Evolutionary conservation across 148 eudicot genomes (phyloP), one percentile per base, ranked within the genome.

Genomic region (Hydrangea macrophylla): DNA sequence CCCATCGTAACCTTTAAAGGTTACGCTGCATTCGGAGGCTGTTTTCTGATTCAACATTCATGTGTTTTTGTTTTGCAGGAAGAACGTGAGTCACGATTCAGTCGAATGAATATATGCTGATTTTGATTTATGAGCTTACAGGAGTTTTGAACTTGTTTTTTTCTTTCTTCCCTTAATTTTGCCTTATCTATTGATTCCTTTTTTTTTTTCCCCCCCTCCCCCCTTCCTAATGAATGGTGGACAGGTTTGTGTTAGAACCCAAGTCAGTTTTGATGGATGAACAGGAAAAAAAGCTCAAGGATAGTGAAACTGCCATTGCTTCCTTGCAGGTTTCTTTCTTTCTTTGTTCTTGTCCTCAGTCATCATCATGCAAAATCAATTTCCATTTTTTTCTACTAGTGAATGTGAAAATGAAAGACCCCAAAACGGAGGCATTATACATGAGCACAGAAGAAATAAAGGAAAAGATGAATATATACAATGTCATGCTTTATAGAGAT

Each of bases 231-330:
- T 57, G 56, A 55, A 60, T 56, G 30, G 35, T 70, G 64, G 54
- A 33, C 79, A 95, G 99, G 82, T 95, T 95, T 78, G 84, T 95
- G 27, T 76, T 95, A 80, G 99, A 95, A 83, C 96, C 97, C 58
- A 89, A 84, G 78, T 71, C 96, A 50, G 79, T 72, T 73, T 75
- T 95, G 76, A 81, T 87, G 89, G 81, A 85, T 71, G 99, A 95
- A 56, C 96, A 83, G 64, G 92, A 89, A 68, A 85, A 79, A 66
- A 94, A 87, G 84, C 79, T 86, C 64, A 94, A 86, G 79, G 92
- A 88, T 39, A 79, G 95, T 70, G 98, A 94, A 81, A 71, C 84
- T 57, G 91, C 98, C 32, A 76, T 94, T 67, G 77, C 88, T 65
- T 90, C 96, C 42, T 79, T 93, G 75, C 96, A 85, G 98, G 98